phyloP scores from a whole-genome alignment of 148 eudicot genomes.

The Vaccinium macrocarpon region DNA sequence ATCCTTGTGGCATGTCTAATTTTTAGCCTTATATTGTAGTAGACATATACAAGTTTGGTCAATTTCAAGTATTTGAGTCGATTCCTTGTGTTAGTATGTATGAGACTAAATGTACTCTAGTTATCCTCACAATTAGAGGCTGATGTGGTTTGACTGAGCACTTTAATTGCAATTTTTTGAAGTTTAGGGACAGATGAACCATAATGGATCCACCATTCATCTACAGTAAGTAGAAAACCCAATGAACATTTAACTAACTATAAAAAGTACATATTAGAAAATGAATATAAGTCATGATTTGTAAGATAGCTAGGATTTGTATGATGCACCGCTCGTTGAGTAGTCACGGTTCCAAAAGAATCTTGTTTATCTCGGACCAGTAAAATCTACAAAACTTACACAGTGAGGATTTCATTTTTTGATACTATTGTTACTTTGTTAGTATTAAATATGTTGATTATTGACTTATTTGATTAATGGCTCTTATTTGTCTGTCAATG shows the following conservation, averaged over 20 bases:
- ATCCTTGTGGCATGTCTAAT: neutral
- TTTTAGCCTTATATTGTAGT: neutral
- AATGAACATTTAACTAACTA: neutral
- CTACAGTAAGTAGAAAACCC: neutral
- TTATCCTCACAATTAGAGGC: neutral
- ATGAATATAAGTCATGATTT: neutral
- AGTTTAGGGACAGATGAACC: neutral
- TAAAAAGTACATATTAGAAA: neutral
- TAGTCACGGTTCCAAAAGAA: neutral
- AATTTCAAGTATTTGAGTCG: neutral
- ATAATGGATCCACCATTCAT: neutral
- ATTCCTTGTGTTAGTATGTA: neutral
- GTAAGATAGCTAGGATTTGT: neutral
- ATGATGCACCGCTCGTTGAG: neutral
- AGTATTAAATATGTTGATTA: neutral
- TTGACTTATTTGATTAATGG: neutral
- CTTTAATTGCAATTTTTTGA: neutral
- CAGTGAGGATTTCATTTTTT: too few relatives aligned
- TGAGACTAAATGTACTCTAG: neutral
- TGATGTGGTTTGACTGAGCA: neutral
- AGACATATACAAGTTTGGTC: neutral
- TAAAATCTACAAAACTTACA: neutral
- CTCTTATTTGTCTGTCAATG: neutral
- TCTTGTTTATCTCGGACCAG: neutral
- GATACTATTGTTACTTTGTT: neutral